Base-by-base conservation (phyloP, 2,329 filamentous ascomycete genomes). In the Ceratocystis cubensis region DNA sequence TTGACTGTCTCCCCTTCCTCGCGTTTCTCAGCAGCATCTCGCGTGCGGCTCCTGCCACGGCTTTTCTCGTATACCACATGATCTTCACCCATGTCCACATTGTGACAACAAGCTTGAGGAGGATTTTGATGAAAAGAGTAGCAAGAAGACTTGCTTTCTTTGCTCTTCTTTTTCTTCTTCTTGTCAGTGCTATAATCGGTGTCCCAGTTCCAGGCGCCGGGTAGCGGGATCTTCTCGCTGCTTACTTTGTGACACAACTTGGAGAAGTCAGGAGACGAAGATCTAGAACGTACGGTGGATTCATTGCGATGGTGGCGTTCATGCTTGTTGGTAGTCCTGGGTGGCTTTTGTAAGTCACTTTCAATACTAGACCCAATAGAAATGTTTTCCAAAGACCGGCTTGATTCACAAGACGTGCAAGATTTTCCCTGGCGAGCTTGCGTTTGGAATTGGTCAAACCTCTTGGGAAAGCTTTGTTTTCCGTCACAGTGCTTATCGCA, bases 181-280 rank as follows among this genome's bases (percentile, higher is more conserved):
- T 64, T 64, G 44, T 37, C 8, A 3, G 3, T 30, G 30, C 2
- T 45, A 41, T 46, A 10, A 7, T 64, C 45, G 5, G 28, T 25
- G 45, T 64, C 62, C 62, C 45, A 64, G n/a, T 41, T 64, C 62
- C 62, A 64, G 44, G 62, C 41, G 1, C 62, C 45, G 15, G 62
- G 62, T n/a, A 64, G 20, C 5, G 45, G 62, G 6, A 20, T 20
- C 17, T 17, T 48, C 7, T 64, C 20, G 28, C 1, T 5, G 20
- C 17, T 15, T 17, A 37, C 37, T 10, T 7, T 37, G 10, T 17
- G 44, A 2, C 2, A 2, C 33, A 17, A 17, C 28, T 41, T 37
- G 2, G 13, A 50, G 3, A 33, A 37, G 3, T 53, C 28, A 8
- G 22, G 45, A 41, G 62, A 64, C 5, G 17, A 17, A 15, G 62